phyloP scores from a whole-genome alignment of 805 yeast genomes.

The Metschnikowia rubicola region DNA sequence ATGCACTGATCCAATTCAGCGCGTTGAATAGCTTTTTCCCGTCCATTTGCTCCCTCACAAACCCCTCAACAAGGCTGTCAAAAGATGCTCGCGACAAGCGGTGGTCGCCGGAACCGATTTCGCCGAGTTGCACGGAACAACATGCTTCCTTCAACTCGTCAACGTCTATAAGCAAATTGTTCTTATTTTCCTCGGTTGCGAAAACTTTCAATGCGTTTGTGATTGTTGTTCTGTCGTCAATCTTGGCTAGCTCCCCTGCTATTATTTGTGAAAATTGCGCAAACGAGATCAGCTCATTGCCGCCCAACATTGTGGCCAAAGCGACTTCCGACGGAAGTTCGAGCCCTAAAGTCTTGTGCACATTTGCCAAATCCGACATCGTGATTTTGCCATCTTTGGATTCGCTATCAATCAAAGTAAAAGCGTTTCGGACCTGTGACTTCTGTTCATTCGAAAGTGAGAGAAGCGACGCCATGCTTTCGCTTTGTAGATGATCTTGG shows the following conservation, averaged over 20 bases:
- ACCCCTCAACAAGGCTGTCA: slow-evolving; percentile 50
- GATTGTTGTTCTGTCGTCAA: slow-evolving; percentile 51
- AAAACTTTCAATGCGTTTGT: slow-evolving; percentile 59
- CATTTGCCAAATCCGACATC: slow-evolving; percentile 49
- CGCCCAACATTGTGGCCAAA: slow-evolving; percentile 49
- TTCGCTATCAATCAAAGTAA: slow-evolving; percentile 77
- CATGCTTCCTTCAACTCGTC: slow-evolving; percentile 48
- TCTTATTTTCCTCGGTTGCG: slow-evolving; percentile 27
- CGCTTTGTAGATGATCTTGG: not conserved
- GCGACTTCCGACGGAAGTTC: slow-evolving; percentile 40
- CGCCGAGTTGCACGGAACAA: slow-evolving; percentile 44
- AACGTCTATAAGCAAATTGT: slow-evolving; percentile 44
- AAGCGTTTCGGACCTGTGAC: slow-evolving; percentile 65
- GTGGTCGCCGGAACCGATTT: slow-evolving; percentile 45
- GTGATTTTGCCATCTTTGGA: slow-evolving; percentile 64
- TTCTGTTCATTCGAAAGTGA: slow-evolving; percentile 60
- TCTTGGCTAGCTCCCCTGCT: slow-evolving; percentile 49
- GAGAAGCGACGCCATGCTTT: slow-evolving; percentile 24
- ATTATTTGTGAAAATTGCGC: slow-evolving; percentile 63
- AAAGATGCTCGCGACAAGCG: slow-evolving; percentile 44
- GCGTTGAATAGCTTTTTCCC: slow-evolving; percentile 61
- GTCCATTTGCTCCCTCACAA: slow-evolving; percentile 52
- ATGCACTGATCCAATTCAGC: slow-evolving; percentile 57
- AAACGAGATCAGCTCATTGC: slow-evolving; percentile 49
- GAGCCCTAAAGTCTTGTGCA: slow-evolving; percentile 53